Conservation (phyloP, 768 basidiomycete genomes). For the Lactarius pseudohatsudake region DNA sequence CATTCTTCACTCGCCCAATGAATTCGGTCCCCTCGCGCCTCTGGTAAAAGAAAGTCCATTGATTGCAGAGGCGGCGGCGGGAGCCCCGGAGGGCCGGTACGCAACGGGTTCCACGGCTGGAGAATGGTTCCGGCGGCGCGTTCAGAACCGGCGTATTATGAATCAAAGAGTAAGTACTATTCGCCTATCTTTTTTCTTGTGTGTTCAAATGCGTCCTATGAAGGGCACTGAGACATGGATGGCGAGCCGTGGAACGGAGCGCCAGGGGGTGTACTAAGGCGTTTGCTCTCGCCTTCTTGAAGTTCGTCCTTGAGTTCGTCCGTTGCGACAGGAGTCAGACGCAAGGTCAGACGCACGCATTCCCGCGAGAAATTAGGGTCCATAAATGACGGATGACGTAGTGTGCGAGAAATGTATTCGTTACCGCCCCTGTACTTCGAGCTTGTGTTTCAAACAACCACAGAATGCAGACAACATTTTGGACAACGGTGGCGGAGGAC, state of each 20-base stretch:
- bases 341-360: not conserved
- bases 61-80: slow-evolving; percentile 45
- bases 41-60: slow-evolving; percentile 50
- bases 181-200: not conserved
- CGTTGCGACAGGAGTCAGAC: not conserved
- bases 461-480: too few relatives aligned
- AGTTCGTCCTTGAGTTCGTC: too few relatives aligned
- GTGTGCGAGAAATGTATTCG: not conserved
- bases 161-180: not conserved
- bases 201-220: too few relatives aligned
- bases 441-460: not conserved
- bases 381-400: not conserved
- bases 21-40: slow-evolving; percentile 53
- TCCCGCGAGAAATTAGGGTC: not conserved
- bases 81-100: slow-evolving; percentile 38
- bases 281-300: not conserved
- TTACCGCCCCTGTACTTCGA: not conserved
- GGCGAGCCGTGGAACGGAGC: slow-evolving; percentile 26
- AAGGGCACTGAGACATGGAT: slow-evolving; percentile 24
- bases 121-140: slow-evolving; percentile 45
- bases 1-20: slow-evolving; percentile 69
- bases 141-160: slow-evolving; percentile 38
- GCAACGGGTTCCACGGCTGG: slow-evolving; percentile 40
- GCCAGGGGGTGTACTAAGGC: not conserved
- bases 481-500: not conserved